These are phyloP conservation scores for Helotiales sp. DNA, from an alignment of 2,329 filamentous ascomycete genomes.

Conservation along the genomic window DNA sequence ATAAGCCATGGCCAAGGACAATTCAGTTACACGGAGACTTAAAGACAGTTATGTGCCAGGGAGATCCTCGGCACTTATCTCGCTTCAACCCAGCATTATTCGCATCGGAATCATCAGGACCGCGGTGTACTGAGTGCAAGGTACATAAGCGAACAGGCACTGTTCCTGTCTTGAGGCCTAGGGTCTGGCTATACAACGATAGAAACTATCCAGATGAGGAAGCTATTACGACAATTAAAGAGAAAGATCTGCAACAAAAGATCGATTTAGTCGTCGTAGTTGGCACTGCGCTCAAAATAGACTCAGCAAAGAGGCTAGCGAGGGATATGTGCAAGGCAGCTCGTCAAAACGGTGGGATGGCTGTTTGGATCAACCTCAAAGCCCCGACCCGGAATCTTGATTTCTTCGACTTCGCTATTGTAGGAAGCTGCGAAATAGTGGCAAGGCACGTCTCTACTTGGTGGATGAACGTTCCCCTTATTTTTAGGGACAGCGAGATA, in stretches of 20 bases:
- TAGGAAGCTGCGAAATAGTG: slow-evolving; percentile 83
- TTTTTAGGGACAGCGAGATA: slow-evolving; percentile 28
- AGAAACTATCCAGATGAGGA: slow-evolving; percentile 86
- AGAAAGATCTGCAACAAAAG: slow-evolving; percentile 78
- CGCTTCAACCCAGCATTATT: slow-evolving; percentile 21
- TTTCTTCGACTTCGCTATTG: slow-evolving; percentile 86
- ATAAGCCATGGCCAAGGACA: slow-evolving; percentile 87
- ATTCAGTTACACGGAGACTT: slow-evolving; percentile 90
- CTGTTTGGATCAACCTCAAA: slow-evolving; percentile 91
- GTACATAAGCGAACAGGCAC: slow-evolving; percentile 9
- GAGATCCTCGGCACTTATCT: slow-evolving; percentile 25
- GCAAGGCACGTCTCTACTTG: slow-evolving; percentile 50
- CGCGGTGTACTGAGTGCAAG: slow-evolving; percentile 6
- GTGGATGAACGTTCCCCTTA: slow-evolving; percentile 24
- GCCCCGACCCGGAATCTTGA: slow-evolving; percentile 77
- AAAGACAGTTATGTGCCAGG: slow-evolving; percentile 57
- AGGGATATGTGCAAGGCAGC: slow-evolving; percentile 86
- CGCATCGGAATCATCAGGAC: slow-evolving; percentile 3
- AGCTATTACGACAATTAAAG: slow-evolving; percentile 85
- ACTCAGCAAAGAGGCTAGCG: slow-evolving; percentile 82
- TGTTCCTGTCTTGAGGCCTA: slow-evolving; percentile 24
- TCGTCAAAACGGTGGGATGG: slow-evolving; percentile 76
- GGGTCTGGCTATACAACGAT: slow-evolving; percentile 93
- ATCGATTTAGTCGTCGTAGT: slow-evolving; percentile 92
- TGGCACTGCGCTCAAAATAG: slow-evolving; percentile 90